Conservation (phyloP, 2,329 filamentous ascomycete genomes). For the Fusarium verticillioides region DNA sequence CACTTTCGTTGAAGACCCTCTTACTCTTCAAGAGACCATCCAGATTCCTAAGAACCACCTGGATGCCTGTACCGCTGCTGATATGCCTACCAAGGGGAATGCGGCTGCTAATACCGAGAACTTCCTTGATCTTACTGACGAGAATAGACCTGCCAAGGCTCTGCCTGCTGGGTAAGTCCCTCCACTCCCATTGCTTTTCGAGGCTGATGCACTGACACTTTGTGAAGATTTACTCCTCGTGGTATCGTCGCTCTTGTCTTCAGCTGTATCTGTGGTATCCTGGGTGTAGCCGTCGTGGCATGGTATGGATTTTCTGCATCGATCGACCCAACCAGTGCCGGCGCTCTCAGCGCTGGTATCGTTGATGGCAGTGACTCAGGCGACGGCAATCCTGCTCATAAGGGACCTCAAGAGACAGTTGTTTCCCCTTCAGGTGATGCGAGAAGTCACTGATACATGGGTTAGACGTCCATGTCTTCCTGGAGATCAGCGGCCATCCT, state of each 20-base stretch:
- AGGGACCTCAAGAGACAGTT: slow-evolving; percentile 27
- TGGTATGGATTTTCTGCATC: slow-evolving; percentile 66
- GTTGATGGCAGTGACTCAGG: slow-evolving; percentile 31
- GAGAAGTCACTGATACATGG: slow-evolving; percentile 6
- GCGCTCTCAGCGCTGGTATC: slow-evolving; percentile 30
- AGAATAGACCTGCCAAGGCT: slow-evolving; percentile 64
- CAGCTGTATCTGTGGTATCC: slow-evolving; percentile 73
- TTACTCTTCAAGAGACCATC: slow-evolving; percentile 69
- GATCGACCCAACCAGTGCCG: slow-evolving; percentile 27
- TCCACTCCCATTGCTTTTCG: not conserved
- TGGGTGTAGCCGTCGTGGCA: slow-evolving; percentile 74
- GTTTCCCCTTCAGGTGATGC: slow-evolving; percentile 8
- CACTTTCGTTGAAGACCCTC: slow-evolving; percentile 72
- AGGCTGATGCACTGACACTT: not conserved
- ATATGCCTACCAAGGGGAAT: slow-evolving; percentile 70
- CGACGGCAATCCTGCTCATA: slow-evolving; percentile 6
- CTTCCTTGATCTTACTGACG: slow-evolving; percentile 70
- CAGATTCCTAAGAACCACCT: slow-evolving; percentile 70
- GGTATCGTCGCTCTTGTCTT: slow-evolving; percentile 83
- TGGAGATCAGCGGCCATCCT: not conserved
- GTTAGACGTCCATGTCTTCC: not conserved
- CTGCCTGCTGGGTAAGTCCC: slow-evolving; percentile 69
- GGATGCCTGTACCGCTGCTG: slow-evolving; percentile 65
- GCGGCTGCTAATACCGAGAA: slow-evolving; percentile 77
- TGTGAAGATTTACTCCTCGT: slow-evolving; percentile 68